phyloP scores from a whole-genome alignment of 2,329 filamentous ascomycete species.

The Xylaria arbuscula region DNA sequence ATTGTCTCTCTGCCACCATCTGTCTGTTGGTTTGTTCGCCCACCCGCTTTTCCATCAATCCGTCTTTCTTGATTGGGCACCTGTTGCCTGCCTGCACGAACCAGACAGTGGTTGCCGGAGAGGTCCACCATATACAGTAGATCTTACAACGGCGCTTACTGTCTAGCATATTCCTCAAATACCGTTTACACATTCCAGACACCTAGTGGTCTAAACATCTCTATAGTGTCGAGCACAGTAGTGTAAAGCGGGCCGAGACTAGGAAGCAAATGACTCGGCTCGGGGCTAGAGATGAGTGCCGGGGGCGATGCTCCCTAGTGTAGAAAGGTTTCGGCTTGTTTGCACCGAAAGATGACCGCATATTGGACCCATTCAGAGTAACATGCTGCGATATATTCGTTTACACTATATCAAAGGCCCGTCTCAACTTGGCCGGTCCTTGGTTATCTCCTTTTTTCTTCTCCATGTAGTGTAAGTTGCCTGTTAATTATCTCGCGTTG shows the following conservation, averaged over 20 bases:
- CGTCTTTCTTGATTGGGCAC: slow-evolving; percentile 20
- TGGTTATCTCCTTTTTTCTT: slow-evolving; percentile 19
- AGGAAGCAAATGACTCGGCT: slow-evolving; percentile 23
- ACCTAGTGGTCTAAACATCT: slow-evolving; percentile 11
- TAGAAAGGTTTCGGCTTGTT: slow-evolving; percentile 31
- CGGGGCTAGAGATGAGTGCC: slow-evolving; percentile 27
- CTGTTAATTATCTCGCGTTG: slow-evolving; percentile 21
- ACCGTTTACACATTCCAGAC: slow-evolving; percentile 14
- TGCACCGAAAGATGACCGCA: slow-evolving; percentile 30
- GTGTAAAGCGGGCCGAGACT: slow-evolving; percentile 29
- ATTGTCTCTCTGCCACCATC: not conserved
- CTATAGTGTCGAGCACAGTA: not conserved
- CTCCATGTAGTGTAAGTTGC: slow-evolving; percentile 6
- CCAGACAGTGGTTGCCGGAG: not conserved
- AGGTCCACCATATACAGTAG: slow-evolving; percentile 13
- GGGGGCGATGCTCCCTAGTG: slow-evolving; percentile 28
- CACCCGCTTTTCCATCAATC: not conserved
- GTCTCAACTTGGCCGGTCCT: slow-evolving; percentile 16
- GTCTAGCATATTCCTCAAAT: slow-evolving; percentile 8
- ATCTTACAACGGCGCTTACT: slow-evolving; percentile 30
- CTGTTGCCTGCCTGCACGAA: slow-evolving; percentile 22
- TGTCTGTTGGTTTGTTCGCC: not conserved
- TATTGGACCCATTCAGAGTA: slow-evolving; percentile 31
- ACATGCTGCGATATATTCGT: slow-evolving; percentile 25
- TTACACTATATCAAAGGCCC: slow-evolving; percentile 13